phyloP scores from a whole-genome alignment of 2,329 filamentous ascomycete species.

The Calonectria multiphialidica region DNA sequence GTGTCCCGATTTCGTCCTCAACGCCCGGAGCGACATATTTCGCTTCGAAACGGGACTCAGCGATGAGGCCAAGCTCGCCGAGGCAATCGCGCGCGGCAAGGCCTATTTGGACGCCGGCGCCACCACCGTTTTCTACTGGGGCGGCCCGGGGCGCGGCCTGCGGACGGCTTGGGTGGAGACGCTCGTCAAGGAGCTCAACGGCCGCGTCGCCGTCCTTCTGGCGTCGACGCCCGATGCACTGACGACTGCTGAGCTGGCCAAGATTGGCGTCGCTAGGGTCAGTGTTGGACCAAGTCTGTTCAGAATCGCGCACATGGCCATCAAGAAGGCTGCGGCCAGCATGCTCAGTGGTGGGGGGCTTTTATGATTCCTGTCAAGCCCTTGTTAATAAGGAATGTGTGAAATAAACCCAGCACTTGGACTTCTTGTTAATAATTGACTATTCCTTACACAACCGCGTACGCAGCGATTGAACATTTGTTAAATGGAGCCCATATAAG shows the following conservation, averaged over 20 bases:
- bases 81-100: slow-evolving; percentile 65
- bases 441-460: neutral
- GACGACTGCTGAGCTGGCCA: slow-evolving; percentile 56
- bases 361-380: neutral
- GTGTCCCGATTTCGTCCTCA: slow-evolving; percentile 67
- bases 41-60: slow-evolving; percentile 44
- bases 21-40: slow-evolving; percentile 69
- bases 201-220: slow-evolving; percentile 62
- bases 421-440: neutral
- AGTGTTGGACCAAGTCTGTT: slow-evolving; percentile 65
- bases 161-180: slow-evolving; percentile 58
- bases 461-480: neutral
- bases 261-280: slow-evolving; percentile 66
- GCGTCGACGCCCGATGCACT: slow-evolving; percentile 52
- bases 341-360: slow-evolving; percentile 45
- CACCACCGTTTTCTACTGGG: slow-evolving; percentile 72
- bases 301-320: slow-evolving; percentile 52
- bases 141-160: slow-evolving; percentile 57
- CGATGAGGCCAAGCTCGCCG: slow-evolving; percentile 53
- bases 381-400: neutral
- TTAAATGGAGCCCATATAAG: too few species aligned
- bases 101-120: slow-evolving; percentile 70
- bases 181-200: slow-evolving; percentile 61
- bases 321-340: slow-evolving; percentile 48
- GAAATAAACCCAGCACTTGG: neutral